Evolutionary conservation across 2,329 filamentous ascomycete species (phyloP), one percentile per base, ranked within the genome.

Genomic region (Calonectria leucothoes): DNA sequence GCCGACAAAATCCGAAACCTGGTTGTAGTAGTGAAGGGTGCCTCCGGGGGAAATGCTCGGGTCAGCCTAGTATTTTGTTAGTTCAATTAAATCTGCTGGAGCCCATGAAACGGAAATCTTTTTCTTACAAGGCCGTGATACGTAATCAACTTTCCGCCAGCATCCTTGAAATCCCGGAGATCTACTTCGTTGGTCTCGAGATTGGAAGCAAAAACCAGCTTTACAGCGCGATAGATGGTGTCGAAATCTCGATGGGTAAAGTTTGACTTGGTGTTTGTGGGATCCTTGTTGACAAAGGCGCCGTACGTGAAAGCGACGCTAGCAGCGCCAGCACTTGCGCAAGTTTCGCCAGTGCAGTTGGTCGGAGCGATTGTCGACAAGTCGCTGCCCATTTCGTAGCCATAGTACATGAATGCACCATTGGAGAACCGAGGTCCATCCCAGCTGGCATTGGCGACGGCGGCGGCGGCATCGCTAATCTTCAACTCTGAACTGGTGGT

Each of bases 381-480:
- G 23, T 63, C n/a, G 23, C 57, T 63, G 23, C 57, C 57, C 8
- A 63, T 63, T 27, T 63, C 57, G 25, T 63, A 63, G 35, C 70
- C 70, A 29, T 45, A 10, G 17, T 52, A 72, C 7, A 69, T 37
- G 3, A 35, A 42, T 4, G 14, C 33, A 1, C 57, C 70, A 12
- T 69, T 63, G 4, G 48, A 69, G 14, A 14, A 20, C 14, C 29
- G 65, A 17, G 65, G 55, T 23, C 70, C 70, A 14, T 4, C 17
- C 70, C 70, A 72, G 0, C 48, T 35, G n/a, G 57, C 66, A 15
- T 72, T 72, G 57, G 65, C 57, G 10, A 72, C 65, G 3, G 27
- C 57, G 15, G 65, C 70, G 10, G 70, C 70, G 2, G 57, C 70
- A 3, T 27, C 6, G 35, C 65, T 51, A 6, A 72, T 51, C 7